Evolutionary conservation across 148 eudicot genomes (phyloP).

Genomic region (Rhododendron simsii): DNA sequence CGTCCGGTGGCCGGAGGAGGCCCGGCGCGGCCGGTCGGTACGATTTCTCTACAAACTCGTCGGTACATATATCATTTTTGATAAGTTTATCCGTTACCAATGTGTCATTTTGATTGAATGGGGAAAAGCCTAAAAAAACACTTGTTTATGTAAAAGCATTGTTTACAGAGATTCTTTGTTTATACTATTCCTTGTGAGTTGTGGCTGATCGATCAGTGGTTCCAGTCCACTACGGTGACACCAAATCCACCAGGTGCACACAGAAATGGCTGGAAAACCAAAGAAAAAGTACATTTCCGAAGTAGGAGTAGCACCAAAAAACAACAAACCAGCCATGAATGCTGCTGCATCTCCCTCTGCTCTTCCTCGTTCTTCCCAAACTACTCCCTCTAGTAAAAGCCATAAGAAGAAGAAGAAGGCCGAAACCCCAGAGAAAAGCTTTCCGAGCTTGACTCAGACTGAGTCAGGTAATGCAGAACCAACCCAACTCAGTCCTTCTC

Average conservation of each 20-base stretch:
- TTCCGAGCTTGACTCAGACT: neutral
- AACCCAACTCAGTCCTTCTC: neutral
- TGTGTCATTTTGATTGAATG: too few relatives aligned
- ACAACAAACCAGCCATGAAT: constrained; percentile 1
- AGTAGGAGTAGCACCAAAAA: neutral
- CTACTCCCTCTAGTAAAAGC: neutral
- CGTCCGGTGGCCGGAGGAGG: too few relatives aligned
- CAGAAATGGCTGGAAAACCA: neutral
- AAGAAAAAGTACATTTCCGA: neutral
- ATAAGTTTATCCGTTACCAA: too few relatives aligned
- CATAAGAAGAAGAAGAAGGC: neutral
- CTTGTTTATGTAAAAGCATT: too few relatives aligned
- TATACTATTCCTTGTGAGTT: neutral
- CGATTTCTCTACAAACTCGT: too few relatives aligned
- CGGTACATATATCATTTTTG: too few relatives aligned
- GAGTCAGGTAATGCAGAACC: neutral
- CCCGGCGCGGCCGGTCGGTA: too few relatives aligned
- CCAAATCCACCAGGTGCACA: neutral
- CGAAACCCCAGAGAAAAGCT: neutral
- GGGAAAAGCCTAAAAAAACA: too few relatives aligned
- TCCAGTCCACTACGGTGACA: neutral
- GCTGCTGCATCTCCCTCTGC: neutral
- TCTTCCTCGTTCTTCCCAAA: neutral
- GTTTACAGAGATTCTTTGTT: too few relatives aligned
- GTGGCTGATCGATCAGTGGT: neutral